Evolutionary conservation across 148 eudicot species (phyloP).

Genomic region (Dianthus caryophyllus): DNA sequence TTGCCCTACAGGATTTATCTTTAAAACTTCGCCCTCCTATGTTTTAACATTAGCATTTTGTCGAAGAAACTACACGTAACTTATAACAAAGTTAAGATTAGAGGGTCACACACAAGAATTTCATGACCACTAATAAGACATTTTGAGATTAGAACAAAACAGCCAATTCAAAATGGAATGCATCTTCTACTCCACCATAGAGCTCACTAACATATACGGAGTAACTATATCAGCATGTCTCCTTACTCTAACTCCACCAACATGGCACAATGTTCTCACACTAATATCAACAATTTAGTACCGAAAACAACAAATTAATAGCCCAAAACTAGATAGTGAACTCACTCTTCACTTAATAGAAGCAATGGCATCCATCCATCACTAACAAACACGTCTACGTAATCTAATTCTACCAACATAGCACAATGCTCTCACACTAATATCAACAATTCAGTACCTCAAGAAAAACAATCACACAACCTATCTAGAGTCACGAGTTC

Average conservation of each 20-base stretch:
- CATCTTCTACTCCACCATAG: background rate
- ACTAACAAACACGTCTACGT: too few species aligned
- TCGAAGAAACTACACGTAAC: background rate
- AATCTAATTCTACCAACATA: too few species aligned
- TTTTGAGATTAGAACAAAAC: background rate
- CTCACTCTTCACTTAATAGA: background rate
- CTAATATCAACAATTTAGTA: too few species aligned
- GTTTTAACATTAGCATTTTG: background rate
- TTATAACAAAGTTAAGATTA: background rate
- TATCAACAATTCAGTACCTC: too few species aligned
- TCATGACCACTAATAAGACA: background rate
- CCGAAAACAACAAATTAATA: background rate
- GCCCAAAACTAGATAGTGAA: background rate
- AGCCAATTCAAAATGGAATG: background rate
- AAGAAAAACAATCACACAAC: too few species aligned
- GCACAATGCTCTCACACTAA: too few species aligned
- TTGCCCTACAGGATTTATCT: too few species aligned
- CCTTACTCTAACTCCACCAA: too few species aligned
- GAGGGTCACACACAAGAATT: background rate
- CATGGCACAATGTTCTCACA: too few species aligned
- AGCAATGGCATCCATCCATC: background rate
- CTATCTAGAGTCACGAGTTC: too few species aligned
- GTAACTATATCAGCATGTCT: too few species aligned
- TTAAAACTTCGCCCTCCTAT: background rate
- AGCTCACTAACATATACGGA: too few species aligned